Conservation (phyloP, 1,139 yeast species). For the Lodderomyces margitis region DNA sequence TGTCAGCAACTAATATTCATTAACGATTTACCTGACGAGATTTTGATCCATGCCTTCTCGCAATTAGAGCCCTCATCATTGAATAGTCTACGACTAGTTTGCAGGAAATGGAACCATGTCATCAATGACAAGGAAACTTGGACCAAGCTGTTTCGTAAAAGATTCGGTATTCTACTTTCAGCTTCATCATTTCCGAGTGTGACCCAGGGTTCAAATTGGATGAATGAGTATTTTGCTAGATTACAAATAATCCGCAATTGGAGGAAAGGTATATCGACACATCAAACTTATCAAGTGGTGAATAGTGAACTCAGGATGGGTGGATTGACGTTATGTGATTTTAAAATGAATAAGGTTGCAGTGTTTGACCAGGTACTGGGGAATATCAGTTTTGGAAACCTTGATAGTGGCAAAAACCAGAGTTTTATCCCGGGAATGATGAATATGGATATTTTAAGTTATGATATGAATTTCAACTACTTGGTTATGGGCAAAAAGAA, state of each 20-base stretch:
- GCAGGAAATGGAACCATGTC: slow-evolving; percentile 50
- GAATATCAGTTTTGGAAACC: slow-evolving; percentile 35
- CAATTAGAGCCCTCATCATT: slow-evolving; percentile 57
- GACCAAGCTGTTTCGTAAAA: slow-evolving; percentile 53
- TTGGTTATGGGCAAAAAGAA: slow-evolving; percentile 27
- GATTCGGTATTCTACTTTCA: slow-evolving; percentile 37
- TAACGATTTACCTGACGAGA: slow-evolving; percentile 54
- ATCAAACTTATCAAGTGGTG: slow-evolving; percentile 30
- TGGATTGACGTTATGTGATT: slow-evolving; percentile 34
- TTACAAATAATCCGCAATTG: slow-evolving; percentile 44
- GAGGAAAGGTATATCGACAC: slow-evolving; percentile 45
- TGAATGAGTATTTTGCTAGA: slow-evolving; percentile 54
- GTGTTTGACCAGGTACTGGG: slow-evolving; percentile 35
- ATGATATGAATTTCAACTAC: slow-evolving; percentile 35
- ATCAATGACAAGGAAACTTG: slow-evolving; percentile 60
- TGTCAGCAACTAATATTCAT: slow-evolving; percentile 14
- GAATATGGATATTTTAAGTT: slow-evolving; percentile 22
- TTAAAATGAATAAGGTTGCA: slow-evolving; percentile 34
- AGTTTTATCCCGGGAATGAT: slow-evolving; percentile 37
- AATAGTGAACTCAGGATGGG: slow-evolving; percentile 27
- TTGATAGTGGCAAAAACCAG: slow-evolving; percentile 42
- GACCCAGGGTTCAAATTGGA: slow-evolving; percentile 53
- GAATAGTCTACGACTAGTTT: slow-evolving; percentile 48
- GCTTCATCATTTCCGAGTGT: slow-evolving; percentile 67
- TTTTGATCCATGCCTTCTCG: slow-evolving; percentile 54